Percentiles rank a stretch among this genome's conserved stretches.
Evolutionary conservation across 2,329 filamentous ascomycete genomes (phyloP).

Genomic region (Ciborinia camelliae): DNA sequence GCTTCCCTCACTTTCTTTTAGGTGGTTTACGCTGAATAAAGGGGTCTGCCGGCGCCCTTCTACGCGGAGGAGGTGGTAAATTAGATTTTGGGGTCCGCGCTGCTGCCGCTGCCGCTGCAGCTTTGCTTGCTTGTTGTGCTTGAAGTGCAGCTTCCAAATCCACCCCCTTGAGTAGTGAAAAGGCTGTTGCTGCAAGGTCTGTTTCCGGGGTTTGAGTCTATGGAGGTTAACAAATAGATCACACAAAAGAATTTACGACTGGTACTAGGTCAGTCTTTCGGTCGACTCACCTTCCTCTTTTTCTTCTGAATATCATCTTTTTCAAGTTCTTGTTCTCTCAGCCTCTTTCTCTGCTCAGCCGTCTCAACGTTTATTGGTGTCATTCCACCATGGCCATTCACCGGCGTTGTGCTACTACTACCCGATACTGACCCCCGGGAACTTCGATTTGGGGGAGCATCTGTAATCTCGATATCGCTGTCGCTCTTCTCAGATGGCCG

Average conservation of each 20-base stretch:
- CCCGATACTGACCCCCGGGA: conserved; percentile 13
- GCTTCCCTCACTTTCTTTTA: conserved; percentile 6
- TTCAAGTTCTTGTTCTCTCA: conserved; percentile 5
- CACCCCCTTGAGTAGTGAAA: background rate
- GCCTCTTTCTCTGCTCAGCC: conserved; percentile 17
- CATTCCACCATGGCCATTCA: background rate
- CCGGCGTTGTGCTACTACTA: conserved; percentile 9
- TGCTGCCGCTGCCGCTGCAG: conserved; percentile 14
- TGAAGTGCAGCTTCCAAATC: conserved; percentile 19
- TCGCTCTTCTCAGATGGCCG: conserved; percentile 19
- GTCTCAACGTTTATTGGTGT: background rate
- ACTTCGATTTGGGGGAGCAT: conserved; percentile 15
- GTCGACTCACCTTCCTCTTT: conserved; percentile 17
- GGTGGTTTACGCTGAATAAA: conserved; percentile 26
- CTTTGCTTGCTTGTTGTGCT: conserved; percentile 18
- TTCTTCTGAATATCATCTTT: conserved; percentile 15
- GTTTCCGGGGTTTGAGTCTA: background rate
- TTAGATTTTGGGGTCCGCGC: conserved; percentile 8
- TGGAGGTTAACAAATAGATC: background rate
- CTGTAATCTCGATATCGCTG: conserved; percentile 23
- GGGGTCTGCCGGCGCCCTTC: conserved; percentile 25
- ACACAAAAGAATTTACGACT: background rate
- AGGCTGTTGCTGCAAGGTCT: background rate
- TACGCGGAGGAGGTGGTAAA: conserved; percentile 22
- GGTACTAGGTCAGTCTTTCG: background rate